A percentile compares a stretch with the other conserved stretches of the same genome.
Evolutionary conservation across 306 rosid species (phyloP).

Genomic region (Acacia melanoxylon): DNA sequence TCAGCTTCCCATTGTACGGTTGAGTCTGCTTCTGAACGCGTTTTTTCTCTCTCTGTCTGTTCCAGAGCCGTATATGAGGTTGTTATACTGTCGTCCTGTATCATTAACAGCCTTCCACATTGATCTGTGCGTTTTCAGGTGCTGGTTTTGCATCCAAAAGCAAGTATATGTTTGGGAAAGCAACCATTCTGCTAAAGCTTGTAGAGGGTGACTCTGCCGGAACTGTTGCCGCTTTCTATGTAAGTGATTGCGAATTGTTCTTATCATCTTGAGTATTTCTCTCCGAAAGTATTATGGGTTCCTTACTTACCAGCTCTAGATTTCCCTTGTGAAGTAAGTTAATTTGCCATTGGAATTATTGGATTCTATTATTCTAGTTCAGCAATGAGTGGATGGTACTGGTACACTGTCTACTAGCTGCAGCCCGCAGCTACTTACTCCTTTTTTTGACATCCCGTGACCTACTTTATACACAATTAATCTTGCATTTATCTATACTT

Average conservation of each 20-base stretch:
- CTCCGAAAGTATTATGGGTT: not conserved
- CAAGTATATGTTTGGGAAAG: conserved; percentile 89
- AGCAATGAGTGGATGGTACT: conserved; percentile 1
- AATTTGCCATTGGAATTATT: not conserved
- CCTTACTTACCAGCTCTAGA: not conserved
- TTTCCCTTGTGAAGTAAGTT: not conserved
- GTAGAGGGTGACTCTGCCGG: conserved; percentile 92
- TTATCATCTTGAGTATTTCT: not conserved
- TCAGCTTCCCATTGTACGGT: not conserved
- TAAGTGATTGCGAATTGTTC: conserved; percentile 34
- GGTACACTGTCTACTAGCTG: not conserved
- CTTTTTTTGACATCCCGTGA: conserved; percentile 11
- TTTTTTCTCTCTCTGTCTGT: not conserved
- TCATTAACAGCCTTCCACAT: not conserved
- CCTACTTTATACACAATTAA: conserved; percentile 13
- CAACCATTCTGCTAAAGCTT: conserved; percentile 78
- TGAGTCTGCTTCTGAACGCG: not conserved
- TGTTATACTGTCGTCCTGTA: not conserved
- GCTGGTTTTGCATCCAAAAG: conserved; percentile 85
- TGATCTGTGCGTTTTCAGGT: conserved; percentile 49
- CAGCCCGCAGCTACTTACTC: conserved; percentile 27
- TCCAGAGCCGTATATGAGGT: not conserved
- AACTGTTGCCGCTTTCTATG: conserved; percentile 93
- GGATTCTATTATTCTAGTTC: not conserved
- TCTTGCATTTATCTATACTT: conserved; percentile 45